phyloP scores from a whole-genome alignment of 495 filamentous ascomycete species.

The Filosporella fistucella region DNA sequence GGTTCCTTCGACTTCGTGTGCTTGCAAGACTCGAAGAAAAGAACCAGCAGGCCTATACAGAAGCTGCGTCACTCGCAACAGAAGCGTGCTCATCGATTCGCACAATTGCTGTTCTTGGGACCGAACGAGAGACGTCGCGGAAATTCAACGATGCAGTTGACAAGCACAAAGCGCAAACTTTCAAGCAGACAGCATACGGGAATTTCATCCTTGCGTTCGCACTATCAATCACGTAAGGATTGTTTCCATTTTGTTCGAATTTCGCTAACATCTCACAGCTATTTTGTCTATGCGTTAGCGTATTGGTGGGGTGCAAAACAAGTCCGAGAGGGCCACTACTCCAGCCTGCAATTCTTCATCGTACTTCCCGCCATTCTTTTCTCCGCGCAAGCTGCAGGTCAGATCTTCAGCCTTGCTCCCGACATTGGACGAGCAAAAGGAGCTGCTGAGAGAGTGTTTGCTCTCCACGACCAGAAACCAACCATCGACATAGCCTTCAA shows the following conservation, averaged over 20 bases:
- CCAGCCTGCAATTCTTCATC: conserved; percentile 60
- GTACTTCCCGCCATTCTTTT: conserved; percentile 58
- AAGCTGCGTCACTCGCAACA: conserved; percentile 48
- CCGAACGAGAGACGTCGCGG: conserved; percentile 42
- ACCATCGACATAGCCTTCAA: conserved; percentile 8
- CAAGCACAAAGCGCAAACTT: conserved; percentile 32
- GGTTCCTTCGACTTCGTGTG: conserved; percentile 46
- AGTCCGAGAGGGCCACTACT: conserved; percentile 51
- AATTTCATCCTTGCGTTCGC: conserved; percentile 53
- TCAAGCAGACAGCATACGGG: conserved; percentile 28
- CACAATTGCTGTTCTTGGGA: conserved; percentile 51
- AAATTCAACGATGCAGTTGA: conserved; percentile 34
- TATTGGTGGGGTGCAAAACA: conserved; percentile 66
- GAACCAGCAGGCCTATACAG: conserved; percentile 50
- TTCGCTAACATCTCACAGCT: conserved; percentile 23
- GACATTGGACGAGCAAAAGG: conserved; percentile 19
- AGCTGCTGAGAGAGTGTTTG: conserved; percentile 16
- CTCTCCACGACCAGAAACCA: conserved; percentile 19
- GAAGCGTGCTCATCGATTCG: conserved; percentile 55
- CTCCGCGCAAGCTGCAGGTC: conserved; percentile 58
- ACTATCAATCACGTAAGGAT: conserved; percentile 27
- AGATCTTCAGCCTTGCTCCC: conserved; percentile 58
- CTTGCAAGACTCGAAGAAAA: conserved; percentile 51
- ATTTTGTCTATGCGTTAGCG: conserved; percentile 58
- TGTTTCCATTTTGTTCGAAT: not conserved